Conservation (phyloP, 2,329 filamentous ascomycete species). For the Penicillium hesseltinei region DNA sequence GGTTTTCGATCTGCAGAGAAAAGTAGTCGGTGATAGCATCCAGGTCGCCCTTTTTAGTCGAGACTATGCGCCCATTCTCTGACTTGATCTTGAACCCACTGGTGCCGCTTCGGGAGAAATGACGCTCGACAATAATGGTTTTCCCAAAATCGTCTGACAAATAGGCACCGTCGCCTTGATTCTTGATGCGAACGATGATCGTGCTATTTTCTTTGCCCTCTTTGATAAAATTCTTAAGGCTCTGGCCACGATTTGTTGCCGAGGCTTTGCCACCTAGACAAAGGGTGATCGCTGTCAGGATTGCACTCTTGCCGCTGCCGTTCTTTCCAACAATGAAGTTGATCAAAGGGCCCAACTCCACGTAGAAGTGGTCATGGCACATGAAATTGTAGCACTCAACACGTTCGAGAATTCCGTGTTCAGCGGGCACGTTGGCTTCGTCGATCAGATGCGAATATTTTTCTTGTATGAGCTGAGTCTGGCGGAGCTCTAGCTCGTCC, state of each 20-base stretch:
- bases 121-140: conserved; percentile 84
- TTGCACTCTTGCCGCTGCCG: conserved; percentile 94
- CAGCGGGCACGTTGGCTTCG: conserved; percentile 70
- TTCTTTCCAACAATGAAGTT: conserved; percentile 99
- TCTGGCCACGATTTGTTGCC: conserved; percentile 86
- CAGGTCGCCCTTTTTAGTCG: conserved; percentile 79
- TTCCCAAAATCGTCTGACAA: conserved; percentile 78
- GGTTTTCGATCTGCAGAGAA: conserved; percentile 91
- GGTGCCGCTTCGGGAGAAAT: conserved; percentile 71
- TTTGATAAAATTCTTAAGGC: conserved; percentile 86
- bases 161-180: conserved; percentile 80
- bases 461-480: conserved; percentile 61
- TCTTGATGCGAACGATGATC: conserved; percentile 84
- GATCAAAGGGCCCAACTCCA: conserved; percentile 86
- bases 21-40: conserved; percentile 94
- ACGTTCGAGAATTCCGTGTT: conserved; percentile 83
- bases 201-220: conserved; percentile 71
- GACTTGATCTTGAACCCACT: conserved; percentile 88
- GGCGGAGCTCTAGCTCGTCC: conserved; percentile 54
- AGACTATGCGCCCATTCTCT: conserved; percentile 66
- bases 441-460: conserved; percentile 49
- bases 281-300: conserved; percentile 86
- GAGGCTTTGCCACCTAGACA: conserved; percentile 95
- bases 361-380: conserved; percentile 81
- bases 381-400: conserved; percentile 92